phyloP scores from a whole-genome alignment of 2,329 filamentous ascomycete species.

The Fusarium pilosicola region DNA sequence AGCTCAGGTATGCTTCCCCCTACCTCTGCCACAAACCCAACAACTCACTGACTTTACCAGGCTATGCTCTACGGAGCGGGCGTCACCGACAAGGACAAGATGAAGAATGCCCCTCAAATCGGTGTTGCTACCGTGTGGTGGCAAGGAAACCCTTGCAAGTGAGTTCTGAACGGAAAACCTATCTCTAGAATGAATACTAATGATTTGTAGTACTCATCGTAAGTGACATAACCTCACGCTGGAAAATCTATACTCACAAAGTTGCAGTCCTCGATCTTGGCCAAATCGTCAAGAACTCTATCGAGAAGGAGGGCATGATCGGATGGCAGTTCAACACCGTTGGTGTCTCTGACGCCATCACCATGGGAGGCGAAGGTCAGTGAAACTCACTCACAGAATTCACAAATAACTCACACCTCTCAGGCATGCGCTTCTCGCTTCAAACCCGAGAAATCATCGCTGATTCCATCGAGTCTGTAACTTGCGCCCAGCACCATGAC shows the following conservation, averaged over 20 bases:
- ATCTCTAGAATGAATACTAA: slow-evolving; percentile 9
- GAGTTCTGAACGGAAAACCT: slow-evolving; percentile 51
- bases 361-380: slow-evolving; percentile 90
- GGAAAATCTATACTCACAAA: slow-evolving; percentile 25
- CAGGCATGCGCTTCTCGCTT: slow-evolving; percentile 92
- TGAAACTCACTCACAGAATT: neutral
- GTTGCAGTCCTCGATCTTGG: slow-evolving; percentile 81
- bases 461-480: slow-evolving; percentile 93
- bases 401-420: neutral
- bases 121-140: slow-evolving; percentile 95
- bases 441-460: slow-evolving; percentile 93
- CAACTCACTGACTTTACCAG: slow-evolving; percentile 53
- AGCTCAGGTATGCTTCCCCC: slow-evolving; percentile 71
- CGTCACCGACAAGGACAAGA: slow-evolving; percentile 81
- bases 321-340: slow-evolving; percentile 96
- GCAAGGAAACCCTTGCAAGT: slow-evolving; percentile 98
- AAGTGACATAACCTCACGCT: slow-evolving; percentile 39
- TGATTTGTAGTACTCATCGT: slow-evolving; percentile 53
- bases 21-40: neutral
- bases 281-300: slow-evolving; percentile 83
- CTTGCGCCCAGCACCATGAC: slow-evolving; percentile 90
- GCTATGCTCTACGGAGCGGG: slow-evolving; percentile 96
- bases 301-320: slow-evolving; percentile 86
- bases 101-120: slow-evolving; percentile 92
- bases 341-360: slow-evolving; percentile 89